Conservation (phyloP, 345 rosid genomes). For the rapeseed (Brassica napus) region DNA sequence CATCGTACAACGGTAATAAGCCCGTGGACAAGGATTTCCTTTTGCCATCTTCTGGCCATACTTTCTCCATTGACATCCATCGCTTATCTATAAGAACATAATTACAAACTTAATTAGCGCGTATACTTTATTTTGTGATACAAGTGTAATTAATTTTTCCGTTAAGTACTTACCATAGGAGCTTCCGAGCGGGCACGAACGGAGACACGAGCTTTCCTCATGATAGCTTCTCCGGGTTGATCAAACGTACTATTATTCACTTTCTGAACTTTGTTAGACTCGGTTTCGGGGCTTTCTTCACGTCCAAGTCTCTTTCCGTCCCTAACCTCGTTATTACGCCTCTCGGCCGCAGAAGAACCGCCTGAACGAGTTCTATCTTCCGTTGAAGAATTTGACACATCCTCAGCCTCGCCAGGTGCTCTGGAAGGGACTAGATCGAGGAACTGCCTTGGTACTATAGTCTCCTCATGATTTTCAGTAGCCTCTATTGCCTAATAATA, state of each 20-base stretch:
- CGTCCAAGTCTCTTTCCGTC: constrained; percentile 54
- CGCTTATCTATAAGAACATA: constrained; percentile 27
- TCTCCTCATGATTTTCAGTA: constrained; percentile 46
- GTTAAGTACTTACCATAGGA: constrained; percentile 64
- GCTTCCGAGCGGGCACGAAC: constrained; percentile 99
- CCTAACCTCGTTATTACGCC: constrained; percentile 35
- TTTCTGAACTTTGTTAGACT: constrained; percentile 54
- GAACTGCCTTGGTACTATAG: constrained; percentile 61
- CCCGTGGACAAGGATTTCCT: constrained; percentile 73
- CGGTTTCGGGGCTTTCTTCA: constrained; percentile 76
- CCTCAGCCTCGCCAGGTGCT: constrained; percentile 45
- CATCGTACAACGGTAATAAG: constrained; percentile 77
- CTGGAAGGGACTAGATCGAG: constrained; percentile 56
- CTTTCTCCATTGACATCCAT: constrained; percentile 70
- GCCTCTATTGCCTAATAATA: constrained; percentile 47
- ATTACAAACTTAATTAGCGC: background rate
- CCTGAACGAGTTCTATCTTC: constrained; percentile 77
- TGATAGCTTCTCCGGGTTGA: constrained; percentile 73
- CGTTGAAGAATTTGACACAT: constrained; percentile 60
- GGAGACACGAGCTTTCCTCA: constrained; percentile 97
- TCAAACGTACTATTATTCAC: constrained; percentile 54
- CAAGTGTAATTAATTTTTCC: background rate
- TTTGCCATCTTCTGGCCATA: constrained; percentile 77
- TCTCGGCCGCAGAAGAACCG: constrained; percentile 37
- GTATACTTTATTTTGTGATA: background rate